These are phyloP conservation scores for Syncephalastrum monosporum DNA, from an alignment of 371 early-diverging fungal genomes.

Conservation along the genomic window DNA sequence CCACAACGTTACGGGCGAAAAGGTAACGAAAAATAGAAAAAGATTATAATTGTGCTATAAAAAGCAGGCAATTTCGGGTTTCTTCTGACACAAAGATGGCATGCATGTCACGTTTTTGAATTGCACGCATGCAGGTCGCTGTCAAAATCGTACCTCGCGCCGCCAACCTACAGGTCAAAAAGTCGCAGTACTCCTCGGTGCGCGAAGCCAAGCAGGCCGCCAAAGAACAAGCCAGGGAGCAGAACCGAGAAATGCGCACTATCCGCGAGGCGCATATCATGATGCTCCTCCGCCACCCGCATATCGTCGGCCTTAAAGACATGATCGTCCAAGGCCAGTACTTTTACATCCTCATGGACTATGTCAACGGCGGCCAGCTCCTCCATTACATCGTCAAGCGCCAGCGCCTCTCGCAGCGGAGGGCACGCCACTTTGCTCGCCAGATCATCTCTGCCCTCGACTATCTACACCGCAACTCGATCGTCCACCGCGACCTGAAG, in stretches of 20 bases:
- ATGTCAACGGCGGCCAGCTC: slow-evolving; percentile 88
- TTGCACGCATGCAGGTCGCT: slow-evolving; percentile 30
- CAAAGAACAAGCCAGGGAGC: slow-evolving; percentile 51
- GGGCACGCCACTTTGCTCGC: slow-evolving; percentile 87
- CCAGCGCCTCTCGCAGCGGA: slow-evolving; percentile 85
- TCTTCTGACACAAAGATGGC: slow-evolving; percentile 1
- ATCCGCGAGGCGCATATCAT: slow-evolving; percentile 91
- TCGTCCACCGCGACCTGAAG: slow-evolving; percentile 97
- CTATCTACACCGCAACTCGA: slow-evolving; percentile 94
- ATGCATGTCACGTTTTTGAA: slow-evolving; percentile 1
- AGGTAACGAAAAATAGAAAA: slow-evolving; percentile 22
- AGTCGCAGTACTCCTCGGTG: neutral
- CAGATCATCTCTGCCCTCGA: slow-evolving; percentile 92
- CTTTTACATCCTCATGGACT: slow-evolving; percentile 92
- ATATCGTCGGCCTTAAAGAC: slow-evolving; percentile 82
- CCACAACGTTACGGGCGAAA: slow-evolving; percentile 46
- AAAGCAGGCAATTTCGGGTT: neutral
- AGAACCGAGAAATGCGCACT: slow-evolving; percentile 86
- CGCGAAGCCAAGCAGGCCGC: slow-evolving; percentile 30
- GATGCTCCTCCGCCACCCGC: slow-evolving; percentile 90
- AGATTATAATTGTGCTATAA: slow-evolving; percentile 1
- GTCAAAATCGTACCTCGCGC: slow-evolving; percentile 50
- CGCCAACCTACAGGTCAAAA: slow-evolving; percentile 24
- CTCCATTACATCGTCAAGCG: slow-evolving; percentile 87
- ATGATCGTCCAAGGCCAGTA: slow-evolving; percentile 79